Evolutionary conservation across 2,329 filamentous ascomycete species (phyloP).

Genomic region (Aspergillus novofumigatus): DNA sequence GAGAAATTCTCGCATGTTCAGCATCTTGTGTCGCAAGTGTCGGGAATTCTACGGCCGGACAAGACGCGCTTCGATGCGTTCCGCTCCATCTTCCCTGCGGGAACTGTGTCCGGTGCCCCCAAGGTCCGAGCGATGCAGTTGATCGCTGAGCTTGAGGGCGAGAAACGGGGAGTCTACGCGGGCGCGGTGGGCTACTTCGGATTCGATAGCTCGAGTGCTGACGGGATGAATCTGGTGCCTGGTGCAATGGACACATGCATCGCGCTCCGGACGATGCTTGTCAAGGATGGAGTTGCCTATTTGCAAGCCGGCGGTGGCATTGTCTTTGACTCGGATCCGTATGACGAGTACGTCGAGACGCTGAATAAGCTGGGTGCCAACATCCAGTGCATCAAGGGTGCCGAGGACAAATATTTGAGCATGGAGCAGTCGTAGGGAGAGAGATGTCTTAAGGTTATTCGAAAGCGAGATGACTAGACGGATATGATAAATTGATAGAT

Average conservation of each 20-base stretch:
- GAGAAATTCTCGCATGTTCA: slow-evolving; percentile 96
- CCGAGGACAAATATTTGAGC: slow-evolving; percentile 65
- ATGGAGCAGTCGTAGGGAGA: slow-evolving; percentile 28
- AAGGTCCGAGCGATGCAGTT: slow-evolving; percentile 97
- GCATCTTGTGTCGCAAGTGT: slow-evolving; percentile 94
- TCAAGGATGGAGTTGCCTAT: slow-evolving; percentile 88
- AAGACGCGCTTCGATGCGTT: slow-evolving; percentile 95
- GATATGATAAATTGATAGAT: neutral
- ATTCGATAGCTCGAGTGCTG: slow-evolving; percentile 66
- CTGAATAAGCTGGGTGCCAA: slow-evolving; percentile 94
- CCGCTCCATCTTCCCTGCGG: slow-evolving; percentile 92
- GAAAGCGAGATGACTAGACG: neutral
- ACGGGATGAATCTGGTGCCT: slow-evolving; percentile 60
- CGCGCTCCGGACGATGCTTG: slow-evolving; percentile 84
- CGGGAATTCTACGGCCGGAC: slow-evolving; percentile 74
- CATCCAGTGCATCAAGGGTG: slow-evolving; percentile 79
- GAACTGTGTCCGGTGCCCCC: slow-evolving; percentile 90
- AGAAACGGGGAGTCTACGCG: slow-evolving; percentile 93
- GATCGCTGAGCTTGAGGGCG: slow-evolving; percentile 86
- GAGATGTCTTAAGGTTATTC: neutral
- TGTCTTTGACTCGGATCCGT: slow-evolving; percentile 86
- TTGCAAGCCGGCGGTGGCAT: slow-evolving; percentile 84
- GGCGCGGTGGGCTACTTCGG: slow-evolving; percentile 97
- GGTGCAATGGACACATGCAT: slow-evolving; percentile 90
- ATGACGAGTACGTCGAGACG: slow-evolving; percentile 93